These are phyloP conservation scores for Plasmodium knowlesi DNA, from an alignment of 169 alveolate species.

Conservation along the genomic window DNA sequence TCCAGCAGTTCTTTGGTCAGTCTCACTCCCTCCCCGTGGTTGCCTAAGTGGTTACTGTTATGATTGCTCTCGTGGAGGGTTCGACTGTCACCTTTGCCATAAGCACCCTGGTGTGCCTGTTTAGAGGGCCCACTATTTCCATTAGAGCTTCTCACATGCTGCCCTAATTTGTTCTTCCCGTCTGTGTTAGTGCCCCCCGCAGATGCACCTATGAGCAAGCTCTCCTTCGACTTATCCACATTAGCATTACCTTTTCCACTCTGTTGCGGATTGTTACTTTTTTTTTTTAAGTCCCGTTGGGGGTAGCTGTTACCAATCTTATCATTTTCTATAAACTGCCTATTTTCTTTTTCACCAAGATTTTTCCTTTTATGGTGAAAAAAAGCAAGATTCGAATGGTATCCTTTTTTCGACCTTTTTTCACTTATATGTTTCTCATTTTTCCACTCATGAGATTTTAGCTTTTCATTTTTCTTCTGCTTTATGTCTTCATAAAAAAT, in stretches of 20 bases:
- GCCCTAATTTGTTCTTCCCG: background rate
- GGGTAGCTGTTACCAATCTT: constrained; percentile 9
- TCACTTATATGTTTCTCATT: background rate
- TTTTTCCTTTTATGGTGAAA: constrained; percentile 25
- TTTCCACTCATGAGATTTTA: constrained; percentile 28
- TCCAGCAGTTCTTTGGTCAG: constrained; percentile 54
- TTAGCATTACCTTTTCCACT: background rate
- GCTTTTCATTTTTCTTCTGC: constrained; percentile 12
- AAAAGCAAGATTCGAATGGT: background rate
- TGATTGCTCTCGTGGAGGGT: background rate
- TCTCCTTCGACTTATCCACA: background rate
- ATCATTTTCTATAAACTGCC: background rate
- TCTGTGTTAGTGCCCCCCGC: background rate
- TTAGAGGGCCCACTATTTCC: background rate
- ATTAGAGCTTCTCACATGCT: background rate
- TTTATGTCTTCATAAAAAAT: constrained; percentile 25
- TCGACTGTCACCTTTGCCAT: background rate
- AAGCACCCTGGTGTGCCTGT: background rate
- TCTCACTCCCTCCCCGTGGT: constrained; percentile 14
- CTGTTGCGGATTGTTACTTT: background rate
- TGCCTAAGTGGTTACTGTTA: background rate
- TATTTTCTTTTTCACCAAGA: constrained; percentile 14
- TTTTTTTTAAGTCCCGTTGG: constrained; percentile 2
- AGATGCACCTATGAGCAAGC: background rate
- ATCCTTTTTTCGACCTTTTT: constrained; percentile 12